Evolutionary conservation across 2,329 filamentous ascomycete genomes (phyloP).

Genomic region (Dactylellina haptotyla): DNA sequence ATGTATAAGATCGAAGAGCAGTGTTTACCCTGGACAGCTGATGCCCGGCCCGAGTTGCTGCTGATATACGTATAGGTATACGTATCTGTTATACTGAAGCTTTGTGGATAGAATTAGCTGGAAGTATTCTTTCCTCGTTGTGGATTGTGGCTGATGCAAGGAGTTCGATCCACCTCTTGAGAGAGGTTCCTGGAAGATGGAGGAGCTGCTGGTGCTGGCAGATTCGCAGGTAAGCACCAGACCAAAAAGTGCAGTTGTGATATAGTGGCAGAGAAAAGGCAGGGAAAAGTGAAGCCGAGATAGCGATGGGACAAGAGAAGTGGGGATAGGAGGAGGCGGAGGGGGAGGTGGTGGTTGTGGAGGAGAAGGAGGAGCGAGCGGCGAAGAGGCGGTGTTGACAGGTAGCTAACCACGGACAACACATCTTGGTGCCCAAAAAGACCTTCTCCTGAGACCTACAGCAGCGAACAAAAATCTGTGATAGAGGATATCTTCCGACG

Average conservation of each 20-base stretch:
- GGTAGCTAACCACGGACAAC: not conserved
- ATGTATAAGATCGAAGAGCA: too few species aligned
- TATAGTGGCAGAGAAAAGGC: not conserved
- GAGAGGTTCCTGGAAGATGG: not conserved
- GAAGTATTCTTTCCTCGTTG: not conserved
- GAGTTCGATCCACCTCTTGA: not conserved
- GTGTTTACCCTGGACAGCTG: too few species aligned
- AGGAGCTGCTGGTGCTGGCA: too few species aligned
- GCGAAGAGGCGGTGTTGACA: not conserved
- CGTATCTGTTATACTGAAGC: too few species aligned
- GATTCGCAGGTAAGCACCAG: too few species aligned
- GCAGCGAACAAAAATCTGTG: too few species aligned
- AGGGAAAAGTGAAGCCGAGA: not conserved
- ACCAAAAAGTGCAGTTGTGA: too few species aligned
- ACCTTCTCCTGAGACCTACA: too few species aligned
- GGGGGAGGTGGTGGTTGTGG: not conserved
- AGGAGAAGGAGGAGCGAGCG: slow-evolving; percentile 1
- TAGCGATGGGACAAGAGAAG: not conserved
- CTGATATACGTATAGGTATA: not conserved
- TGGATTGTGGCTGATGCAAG: not conserved
- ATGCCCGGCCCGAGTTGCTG: too few species aligned
- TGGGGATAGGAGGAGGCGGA: not conserved
- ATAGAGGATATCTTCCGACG: too few species aligned
- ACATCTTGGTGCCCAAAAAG: not conserved
- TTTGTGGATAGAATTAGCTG: not conserved